A percentile compares a stretch with the other conserved stretches of the same genome.
Conservation (phyloP, 1,284 basidiomycete species). For the Bjerkandera adusta region DNA sequence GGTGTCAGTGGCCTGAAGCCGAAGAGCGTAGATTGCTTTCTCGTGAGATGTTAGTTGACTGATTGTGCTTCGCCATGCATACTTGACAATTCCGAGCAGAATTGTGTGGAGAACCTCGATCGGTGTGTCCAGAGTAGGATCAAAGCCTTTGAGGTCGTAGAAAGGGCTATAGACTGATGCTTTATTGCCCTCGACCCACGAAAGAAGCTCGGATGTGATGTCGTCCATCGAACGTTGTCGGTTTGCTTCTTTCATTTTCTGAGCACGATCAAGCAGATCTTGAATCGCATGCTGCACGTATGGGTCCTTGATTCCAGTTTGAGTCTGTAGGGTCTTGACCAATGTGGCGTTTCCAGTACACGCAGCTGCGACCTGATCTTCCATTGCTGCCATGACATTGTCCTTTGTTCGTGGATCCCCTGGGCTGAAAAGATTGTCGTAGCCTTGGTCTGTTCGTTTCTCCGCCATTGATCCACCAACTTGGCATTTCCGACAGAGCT, state of each 20-base stretch:
- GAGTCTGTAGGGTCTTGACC: constrained; percentile 16
- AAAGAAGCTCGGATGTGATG: constrained; percentile 12
- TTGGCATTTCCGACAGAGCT: constrained; percentile 25
- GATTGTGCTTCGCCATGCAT: constrained; percentile 26
- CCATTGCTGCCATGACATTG: constrained; percentile 3
- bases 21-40: constrained; percentile 12
- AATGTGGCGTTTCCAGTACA: constrained; percentile 14
- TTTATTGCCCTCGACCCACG: constrained; percentile 12
- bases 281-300: constrained; percentile 18
- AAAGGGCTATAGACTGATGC: constrained; percentile 13
- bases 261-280: constrained; percentile 12
- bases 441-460: neutral
- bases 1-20: constrained; percentile 17
- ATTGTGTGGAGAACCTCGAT: constrained; percentile 37
- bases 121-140: constrained; percentile 33
- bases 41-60: constrained; percentile 11
- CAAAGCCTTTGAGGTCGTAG: constrained; percentile 22
- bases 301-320: constrained; percentile 20
- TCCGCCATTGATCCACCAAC: constrained; percentile 23
- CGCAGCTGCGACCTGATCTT: constrained; percentile 14
- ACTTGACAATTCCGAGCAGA: constrained; percentile 35
- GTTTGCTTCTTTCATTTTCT: neutral
- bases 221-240: no score
- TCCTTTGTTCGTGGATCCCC: neutral
- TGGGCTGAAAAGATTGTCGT: neutral